These are phyloP conservation scores for Lathyrus sativus DNA, from an alignment of 306 rosid species.

Conservation along the genomic window DNA sequence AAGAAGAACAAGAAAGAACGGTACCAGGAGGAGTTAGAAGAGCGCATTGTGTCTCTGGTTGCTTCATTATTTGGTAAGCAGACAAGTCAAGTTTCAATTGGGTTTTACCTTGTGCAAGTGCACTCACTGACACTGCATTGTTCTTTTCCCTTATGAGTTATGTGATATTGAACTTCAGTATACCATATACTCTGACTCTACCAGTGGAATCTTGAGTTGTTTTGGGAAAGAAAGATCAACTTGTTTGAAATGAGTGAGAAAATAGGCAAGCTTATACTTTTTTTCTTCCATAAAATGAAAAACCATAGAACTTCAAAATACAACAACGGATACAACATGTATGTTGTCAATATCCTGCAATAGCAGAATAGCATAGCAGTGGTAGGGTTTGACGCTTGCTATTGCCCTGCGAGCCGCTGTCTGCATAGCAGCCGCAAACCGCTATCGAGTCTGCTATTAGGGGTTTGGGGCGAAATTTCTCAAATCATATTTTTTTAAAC, in stretches of 20 bases:
- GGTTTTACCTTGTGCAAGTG: constrained; percentile 35
- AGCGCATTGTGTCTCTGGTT: constrained; percentile 77
- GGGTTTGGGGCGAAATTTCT: too few relatives aligned
- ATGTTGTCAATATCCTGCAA: not conserved
- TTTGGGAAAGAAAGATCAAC: constrained; percentile 72
- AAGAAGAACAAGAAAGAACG: constrained; percentile 89
- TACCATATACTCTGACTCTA: constrained; percentile 24
- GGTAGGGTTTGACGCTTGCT: too few relatives aligned
- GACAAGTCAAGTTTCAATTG: constrained; percentile 54
- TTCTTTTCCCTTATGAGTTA: constrained; percentile 10
- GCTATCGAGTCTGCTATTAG: too few relatives aligned
- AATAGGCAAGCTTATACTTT: constrained; percentile 62
- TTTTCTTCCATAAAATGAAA: not conserved
- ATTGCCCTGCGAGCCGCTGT: too few relatives aligned
- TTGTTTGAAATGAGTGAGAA: constrained; percentile 76
- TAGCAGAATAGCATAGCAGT: too few relatives aligned
- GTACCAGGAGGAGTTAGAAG: constrained; percentile 92
- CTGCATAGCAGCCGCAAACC: too few relatives aligned
- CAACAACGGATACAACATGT: not conserved
- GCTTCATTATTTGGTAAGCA: constrained; percentile 97
- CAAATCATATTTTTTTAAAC: too few relatives aligned
- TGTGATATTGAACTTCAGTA: constrained; percentile 25
- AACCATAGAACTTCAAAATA: not conserved
- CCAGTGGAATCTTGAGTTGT: constrained; percentile 70
- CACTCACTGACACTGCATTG: not conserved